Conservation (phyloP, 805 yeast genomes). For the Candida chilensis region DNA sequence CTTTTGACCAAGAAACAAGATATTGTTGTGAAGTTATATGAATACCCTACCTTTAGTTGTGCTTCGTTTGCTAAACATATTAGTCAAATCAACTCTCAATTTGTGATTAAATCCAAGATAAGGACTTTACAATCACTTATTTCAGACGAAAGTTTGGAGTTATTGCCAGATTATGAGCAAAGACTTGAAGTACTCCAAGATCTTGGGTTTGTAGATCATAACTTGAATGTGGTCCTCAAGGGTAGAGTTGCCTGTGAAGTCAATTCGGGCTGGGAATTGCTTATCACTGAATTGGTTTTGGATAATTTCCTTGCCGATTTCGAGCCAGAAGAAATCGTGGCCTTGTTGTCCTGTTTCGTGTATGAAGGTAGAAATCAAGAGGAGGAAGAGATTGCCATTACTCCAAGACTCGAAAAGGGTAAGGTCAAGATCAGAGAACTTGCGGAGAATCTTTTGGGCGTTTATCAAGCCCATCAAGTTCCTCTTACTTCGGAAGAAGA, state of each 20-base stretch:
- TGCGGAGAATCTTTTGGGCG: constrained; percentile 49
- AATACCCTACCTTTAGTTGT: constrained; percentile 18
- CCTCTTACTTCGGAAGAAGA: constrained; percentile 77
- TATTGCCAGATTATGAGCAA: constrained; percentile 90
- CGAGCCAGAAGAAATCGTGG: constrained; percentile 96
- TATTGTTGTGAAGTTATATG: constrained; percentile 17
- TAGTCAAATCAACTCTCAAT: constrained; percentile 33
- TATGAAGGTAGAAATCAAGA: constrained; percentile 76
- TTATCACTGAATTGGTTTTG: constrained; percentile 78
- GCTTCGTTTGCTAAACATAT: constrained; percentile 36
- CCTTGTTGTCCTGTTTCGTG: constrained; percentile 83
- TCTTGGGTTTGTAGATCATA: constrained; percentile 73
- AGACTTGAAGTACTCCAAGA: constrained; percentile 68
- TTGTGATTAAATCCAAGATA: constrained; percentile 39
- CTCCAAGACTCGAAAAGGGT: constrained; percentile 78
- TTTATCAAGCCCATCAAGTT: constrained; percentile 62
- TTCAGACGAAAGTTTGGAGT: constrained; percentile 81
- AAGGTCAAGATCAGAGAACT: constrained; percentile 58
- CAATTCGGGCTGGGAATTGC: constrained; percentile 85
- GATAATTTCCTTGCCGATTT: constrained; percentile 90
- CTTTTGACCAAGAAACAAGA: constrained; percentile 23
- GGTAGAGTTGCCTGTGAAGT: constrained; percentile 94
- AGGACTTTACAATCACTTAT: constrained; percentile 48
- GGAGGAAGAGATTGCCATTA: constrained; percentile 52
- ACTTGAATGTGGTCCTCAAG: constrained; percentile 72